Evolutionary conservation across 176 grass and related monocot genomes (phyloP).

Genomic region (Aegilops longissima): DNA sequence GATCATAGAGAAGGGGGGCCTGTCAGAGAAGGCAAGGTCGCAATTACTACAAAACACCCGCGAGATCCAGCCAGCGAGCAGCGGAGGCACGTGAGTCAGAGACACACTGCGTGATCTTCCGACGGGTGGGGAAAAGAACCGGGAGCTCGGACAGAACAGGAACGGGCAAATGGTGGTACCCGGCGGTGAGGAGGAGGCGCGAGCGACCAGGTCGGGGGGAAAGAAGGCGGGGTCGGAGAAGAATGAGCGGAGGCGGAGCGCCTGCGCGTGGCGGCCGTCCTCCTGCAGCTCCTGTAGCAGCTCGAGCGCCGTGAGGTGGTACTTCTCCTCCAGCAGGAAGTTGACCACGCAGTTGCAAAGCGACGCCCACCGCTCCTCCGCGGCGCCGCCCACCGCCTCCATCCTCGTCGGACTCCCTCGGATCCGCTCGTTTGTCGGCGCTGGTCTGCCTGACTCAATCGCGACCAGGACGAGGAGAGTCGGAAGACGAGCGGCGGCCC

Average conservation of each 20-base stretch:
- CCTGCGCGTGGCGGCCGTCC: conserved; percentile 82
- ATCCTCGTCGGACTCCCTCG: not conserved
- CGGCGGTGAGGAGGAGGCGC: conserved; percentile 49
- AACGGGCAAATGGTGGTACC: conserved; percentile 27
- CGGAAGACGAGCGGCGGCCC: not conserved
- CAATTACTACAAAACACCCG: conserved; percentile 7
- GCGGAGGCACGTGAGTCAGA: not conserved
- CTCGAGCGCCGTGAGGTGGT: conserved; percentile 91
- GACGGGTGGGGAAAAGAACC: not conserved
- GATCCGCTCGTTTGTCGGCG: not conserved
- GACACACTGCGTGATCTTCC: not conserved
- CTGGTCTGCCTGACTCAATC: not conserved
- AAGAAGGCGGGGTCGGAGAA: conserved; percentile 71
- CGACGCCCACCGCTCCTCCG: conserved; percentile 77
- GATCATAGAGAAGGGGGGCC: not conserved
- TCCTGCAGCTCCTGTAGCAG: conserved; percentile 91
- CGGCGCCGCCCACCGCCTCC: conserved; percentile 26
- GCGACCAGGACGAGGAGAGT: not conserved
- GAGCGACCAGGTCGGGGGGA: conserved; percentile 65
- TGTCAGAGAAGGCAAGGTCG: not conserved
- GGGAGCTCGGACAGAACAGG: not conserved
- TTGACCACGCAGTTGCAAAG: conserved; percentile 99
- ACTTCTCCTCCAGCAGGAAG: conserved; percentile 89
- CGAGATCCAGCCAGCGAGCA: conserved; percentile 28
- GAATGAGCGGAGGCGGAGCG: conserved; percentile 82